Conservation (phyloP, 345 rosid species). For the Pugionium dolabratum region DNA sequence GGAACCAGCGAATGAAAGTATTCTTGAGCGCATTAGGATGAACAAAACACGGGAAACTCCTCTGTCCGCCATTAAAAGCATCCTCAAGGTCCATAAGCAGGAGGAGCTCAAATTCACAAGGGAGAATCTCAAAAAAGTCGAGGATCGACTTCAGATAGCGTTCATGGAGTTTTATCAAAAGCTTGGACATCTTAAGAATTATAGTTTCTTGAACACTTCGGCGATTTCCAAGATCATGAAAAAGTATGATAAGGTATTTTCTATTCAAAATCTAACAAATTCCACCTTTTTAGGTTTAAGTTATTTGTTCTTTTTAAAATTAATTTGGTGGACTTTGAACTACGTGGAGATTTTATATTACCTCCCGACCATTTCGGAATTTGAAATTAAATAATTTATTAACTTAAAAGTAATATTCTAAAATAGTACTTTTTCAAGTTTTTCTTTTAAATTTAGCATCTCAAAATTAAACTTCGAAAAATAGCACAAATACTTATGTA, state of each 20-base stretch:
- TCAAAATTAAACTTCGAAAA: too few relatives aligned
- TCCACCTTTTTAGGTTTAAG: background rate
- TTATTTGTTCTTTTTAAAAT: background rate
- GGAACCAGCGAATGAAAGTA: conserved; percentile 24
- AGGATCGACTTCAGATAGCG: conserved; percentile 48
- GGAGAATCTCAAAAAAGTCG: conserved; percentile 47
- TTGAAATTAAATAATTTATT: background rate
- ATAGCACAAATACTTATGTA: too few relatives aligned
- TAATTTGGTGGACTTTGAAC: background rate
- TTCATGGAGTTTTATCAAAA: conserved; percentile 59
- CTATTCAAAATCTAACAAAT: background rate
- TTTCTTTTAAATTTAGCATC: too few relatives aligned
- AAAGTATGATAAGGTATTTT: conserved; percentile 53
- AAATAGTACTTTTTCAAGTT: too few relatives aligned
- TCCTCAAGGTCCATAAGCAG: conserved; percentile 43
- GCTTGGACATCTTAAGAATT: conserved; percentile 62
- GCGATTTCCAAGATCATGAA: conserved; percentile 49
- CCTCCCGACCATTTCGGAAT: background rate
- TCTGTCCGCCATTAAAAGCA: conserved; percentile 52
- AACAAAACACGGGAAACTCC: conserved; percentile 54
- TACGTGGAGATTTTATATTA: background rate
- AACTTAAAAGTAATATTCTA: background rate
- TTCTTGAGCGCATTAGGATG: conserved; percentile 52
- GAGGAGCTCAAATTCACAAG: conserved; percentile 43
- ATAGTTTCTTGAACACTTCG: conserved; percentile 47